phyloP scores from a whole-genome alignment of 768 basidiomycete genomes.

The Amanita phalloides region DNA sequence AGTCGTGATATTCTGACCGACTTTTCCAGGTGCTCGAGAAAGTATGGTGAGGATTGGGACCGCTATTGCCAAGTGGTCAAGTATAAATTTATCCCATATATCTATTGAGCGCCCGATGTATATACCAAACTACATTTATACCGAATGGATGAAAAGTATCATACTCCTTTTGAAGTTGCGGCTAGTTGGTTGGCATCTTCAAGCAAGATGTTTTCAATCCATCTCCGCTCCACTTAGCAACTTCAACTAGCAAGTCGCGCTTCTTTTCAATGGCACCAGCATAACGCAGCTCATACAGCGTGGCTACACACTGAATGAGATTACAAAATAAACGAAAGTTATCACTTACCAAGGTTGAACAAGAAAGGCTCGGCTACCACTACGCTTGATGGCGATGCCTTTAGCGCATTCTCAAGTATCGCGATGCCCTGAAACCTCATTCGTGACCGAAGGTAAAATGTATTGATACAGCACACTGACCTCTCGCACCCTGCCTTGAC shows the following conservation, averaged over 20 bases:
- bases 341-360: constrained; percentile 68
- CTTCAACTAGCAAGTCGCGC: constrained; percentile 59
- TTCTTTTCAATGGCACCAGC: constrained; percentile 67
- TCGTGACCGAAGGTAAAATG: neutral
- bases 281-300: constrained; percentile 75
- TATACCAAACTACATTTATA: constrained; percentile 2
- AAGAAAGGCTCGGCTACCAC: constrained; percentile 75
- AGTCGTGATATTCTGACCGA: neutral
- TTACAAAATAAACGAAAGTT: neutral
- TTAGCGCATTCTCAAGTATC: constrained; percentile 52
- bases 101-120: constrained; percentile 43
- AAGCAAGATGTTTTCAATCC: constrained; percentile 43
- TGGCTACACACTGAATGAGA: constrained; percentile 34
- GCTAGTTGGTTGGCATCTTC: neutral
- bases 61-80: constrained; percentile 79
- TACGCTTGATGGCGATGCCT: constrained; percentile 55
- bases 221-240: constrained; percentile 82
- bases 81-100: constrained; percentile 81
- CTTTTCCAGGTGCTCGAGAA: constrained; percentile 54
- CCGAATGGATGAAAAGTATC: neutral
- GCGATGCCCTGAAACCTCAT: constrained; percentile 45
- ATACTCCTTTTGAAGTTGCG: neutral
- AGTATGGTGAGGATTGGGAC: constrained; percentile 96
- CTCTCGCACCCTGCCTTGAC: constrained; percentile 65
- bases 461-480: constrained; percentile 22